Base-by-base conservation (phyloP, 2,329 filamentous ascomycete species). In the Fusarium verticillioides region DNA sequence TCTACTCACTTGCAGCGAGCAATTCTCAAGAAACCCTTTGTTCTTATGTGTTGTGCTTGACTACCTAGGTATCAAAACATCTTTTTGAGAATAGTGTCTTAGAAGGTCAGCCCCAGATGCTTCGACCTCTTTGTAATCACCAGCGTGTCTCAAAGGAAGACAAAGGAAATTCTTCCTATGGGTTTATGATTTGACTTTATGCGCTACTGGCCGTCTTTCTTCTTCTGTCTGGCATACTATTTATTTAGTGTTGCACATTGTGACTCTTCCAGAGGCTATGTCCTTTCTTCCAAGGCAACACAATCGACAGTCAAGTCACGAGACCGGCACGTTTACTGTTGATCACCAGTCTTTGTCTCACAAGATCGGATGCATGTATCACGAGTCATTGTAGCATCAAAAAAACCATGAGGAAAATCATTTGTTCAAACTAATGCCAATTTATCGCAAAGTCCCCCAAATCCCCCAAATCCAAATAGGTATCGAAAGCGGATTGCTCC, bases 401-500 rank as follows among this genome's bases (percentile, higher is more conserved):
- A n/a, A 16, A 26, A 16, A 44, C 9, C n/a, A 40, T 21, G 36
- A 34, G 23, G 40, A 28, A 18, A 10, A n/a, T 10, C 1, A 12
- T 42, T 36, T 34, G 30, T 47, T 43, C 37, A 57, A 67, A 34
- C n/a, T 10, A 60, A 64, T 47, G 46, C 42, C 56, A 47, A 57
- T 71, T 54, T 61, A 61, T 72, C 49, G 32, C 28, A 19, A 26
- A 52, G 42, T 69, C 30, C 59, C 32, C 47, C 39, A 72, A 52
- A 44, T 69, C 30, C 59, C 32, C 47, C 39, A 72, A 72, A 52
- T 72, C 68, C 71, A 73, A 74, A 74, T 74, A 74, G 72, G 71
- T 74, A 74, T 74, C 72, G 60, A 72, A 74, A 74, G 64, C 68
- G 72, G 72, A 74, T 74, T 74, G 72, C 72, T 74, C 72, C 71